A percentile compares a stretch with the other conserved stretches of the same genome.
These are phyloP conservation scores for Lecanoromycetidae sp. DNA, from an alignment of 2,329 filamentous ascomycete species.

Conservation along the genomic window DNA sequence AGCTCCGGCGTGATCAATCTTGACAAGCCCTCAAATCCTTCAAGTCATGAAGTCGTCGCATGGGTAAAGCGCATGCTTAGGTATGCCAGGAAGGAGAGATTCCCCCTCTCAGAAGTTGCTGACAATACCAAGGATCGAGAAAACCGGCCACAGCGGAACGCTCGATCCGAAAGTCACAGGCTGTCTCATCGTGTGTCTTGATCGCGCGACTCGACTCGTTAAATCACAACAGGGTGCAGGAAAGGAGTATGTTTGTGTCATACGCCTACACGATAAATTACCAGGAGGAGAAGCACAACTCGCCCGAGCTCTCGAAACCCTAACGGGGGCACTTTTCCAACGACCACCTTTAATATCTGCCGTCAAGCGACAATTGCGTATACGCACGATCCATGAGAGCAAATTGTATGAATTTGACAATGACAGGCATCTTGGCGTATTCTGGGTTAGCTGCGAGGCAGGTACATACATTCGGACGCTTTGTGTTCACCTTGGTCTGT, in stretches of 20 bases:
- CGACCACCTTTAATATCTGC: slow-evolving; percentile 93
- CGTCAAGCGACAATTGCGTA: slow-evolving; percentile 96
- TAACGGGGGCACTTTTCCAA: slow-evolving; percentile 95
- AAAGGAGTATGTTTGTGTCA: slow-evolving; percentile 97
- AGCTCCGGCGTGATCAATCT: slow-evolving; percentile 97
- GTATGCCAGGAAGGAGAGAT: slow-evolving; percentile 33
- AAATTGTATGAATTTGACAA: slow-evolving; percentile 97
- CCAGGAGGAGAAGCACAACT: slow-evolving; percentile 89
- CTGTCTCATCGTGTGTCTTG: slow-evolving; percentile 88
- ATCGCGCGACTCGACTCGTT: slow-evolving; percentile 91
- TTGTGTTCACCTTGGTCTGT: slow-evolving; percentile 77
- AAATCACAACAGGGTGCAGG: slow-evolving; percentile 98
- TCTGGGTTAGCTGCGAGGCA: slow-evolving; percentile 98
- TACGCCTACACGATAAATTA: slow-evolving; percentile 89
- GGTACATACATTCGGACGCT: slow-evolving; percentile 98
- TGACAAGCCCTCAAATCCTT: slow-evolving; percentile 94
- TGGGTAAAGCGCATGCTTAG: slow-evolving; percentile 97
- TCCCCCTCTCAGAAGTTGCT: background rate
- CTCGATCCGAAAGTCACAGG: slow-evolving; percentile 97
- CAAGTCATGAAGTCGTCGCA: slow-evolving; percentile 95
- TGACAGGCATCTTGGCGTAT: slow-evolving; percentile 89
- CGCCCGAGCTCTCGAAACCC: slow-evolving; percentile 81
- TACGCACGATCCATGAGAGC: slow-evolving; percentile 95
- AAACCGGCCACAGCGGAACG: slow-evolving; percentile 96
- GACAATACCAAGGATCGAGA: slow-evolving; percentile 56